Percentiles rank a stretch among this genome's conserved stretches.
phyloP scores from a whole-genome alignment of 2,329 filamentous ascomycete genomes.

The Fusarium fujikuroi region DNA sequence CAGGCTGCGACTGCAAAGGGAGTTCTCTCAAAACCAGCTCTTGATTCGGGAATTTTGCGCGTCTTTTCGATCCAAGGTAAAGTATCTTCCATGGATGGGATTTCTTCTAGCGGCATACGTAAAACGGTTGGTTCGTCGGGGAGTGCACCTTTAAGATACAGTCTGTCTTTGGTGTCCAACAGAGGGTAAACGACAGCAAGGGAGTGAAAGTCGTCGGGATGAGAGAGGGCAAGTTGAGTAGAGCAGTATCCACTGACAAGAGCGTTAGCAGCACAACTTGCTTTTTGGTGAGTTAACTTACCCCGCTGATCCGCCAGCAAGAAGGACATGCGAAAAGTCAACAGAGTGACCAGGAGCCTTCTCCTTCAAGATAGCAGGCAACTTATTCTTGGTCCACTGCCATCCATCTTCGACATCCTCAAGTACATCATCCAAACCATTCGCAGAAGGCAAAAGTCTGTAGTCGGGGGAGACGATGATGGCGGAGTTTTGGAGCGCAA shows the following conservation, averaged over 20 bases:
- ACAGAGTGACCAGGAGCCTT: conserved; percentile 9
- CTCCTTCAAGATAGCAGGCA: conserved; percentile 1
- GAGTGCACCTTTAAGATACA: conserved; percentile 17
- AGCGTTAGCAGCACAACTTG: background rate
- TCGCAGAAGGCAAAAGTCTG: conserved; percentile 38
- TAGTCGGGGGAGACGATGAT: conserved; percentile 44
- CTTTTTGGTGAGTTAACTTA: background rate
- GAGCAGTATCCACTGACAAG: conserved; percentile 36
- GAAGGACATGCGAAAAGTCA: conserved; percentile 26
- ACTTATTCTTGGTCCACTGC: conserved; percentile 34
- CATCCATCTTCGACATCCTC: conserved; percentile 45
- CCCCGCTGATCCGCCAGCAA: conserved; percentile 39
- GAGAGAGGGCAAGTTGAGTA: conserved; percentile 33
- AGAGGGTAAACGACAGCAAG: conserved; percentile 37
- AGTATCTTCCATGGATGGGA: conserved; percentile 19
- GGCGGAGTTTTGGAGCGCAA: conserved; percentile 40
- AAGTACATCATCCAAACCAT: conserved; percentile 41
- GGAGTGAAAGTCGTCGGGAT: conserved; percentile 33
- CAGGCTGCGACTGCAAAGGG: conserved; percentile 13
- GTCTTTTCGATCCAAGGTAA: conserved; percentile 36
- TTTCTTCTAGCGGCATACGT: conserved; percentile 6
- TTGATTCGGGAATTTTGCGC: background rate
- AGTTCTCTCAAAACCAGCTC: conserved; percentile 21
- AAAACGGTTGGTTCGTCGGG: conserved; percentile 20
- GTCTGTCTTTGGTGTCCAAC: conserved; percentile 33